Percentiles rank a stretch among this genome's conserved stretches.
phyloP scores from a whole-genome alignment of 1,284 basidiomycete species.

The Amylostereum areolatum region DNA sequence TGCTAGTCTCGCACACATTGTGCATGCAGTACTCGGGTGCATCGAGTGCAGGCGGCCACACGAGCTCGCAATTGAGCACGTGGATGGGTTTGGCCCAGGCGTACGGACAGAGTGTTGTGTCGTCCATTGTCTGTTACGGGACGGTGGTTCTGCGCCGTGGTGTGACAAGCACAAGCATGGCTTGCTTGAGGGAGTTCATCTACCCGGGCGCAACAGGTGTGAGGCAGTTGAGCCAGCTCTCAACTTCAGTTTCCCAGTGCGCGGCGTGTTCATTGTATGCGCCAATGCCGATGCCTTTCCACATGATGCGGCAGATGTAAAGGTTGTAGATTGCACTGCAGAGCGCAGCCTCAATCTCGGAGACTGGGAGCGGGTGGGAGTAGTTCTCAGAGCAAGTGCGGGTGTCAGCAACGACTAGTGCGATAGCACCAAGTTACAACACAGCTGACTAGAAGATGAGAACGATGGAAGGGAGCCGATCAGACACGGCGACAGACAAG shows the following conservation, averaged over 20 bases:
- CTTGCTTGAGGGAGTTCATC: slow-evolving; percentile 4
- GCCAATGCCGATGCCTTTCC: slow-evolving; percentile 65
- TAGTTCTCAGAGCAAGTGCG: slow-evolving; percentile 74
- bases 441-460: too few relatives aligned
- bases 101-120: slow-evolving; percentile 70
- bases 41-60: slow-evolving; percentile 72
- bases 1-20: slow-evolving; percentile 5
- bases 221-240: slow-evolving; percentile 68
- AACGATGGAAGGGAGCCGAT: too few relatives aligned
- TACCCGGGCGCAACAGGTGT: slow-evolving; percentile 3
- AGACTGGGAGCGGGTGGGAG: slow-evolving; percentile 56
- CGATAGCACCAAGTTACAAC: too few relatives aligned
- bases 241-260: slow-evolving; percentile 53
- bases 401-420: too few relatives aligned
- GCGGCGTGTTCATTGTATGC: slow-evolving; percentile 14
- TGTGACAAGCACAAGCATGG: slow-evolving; percentile 10
- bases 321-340: slow-evolving; percentile 83
- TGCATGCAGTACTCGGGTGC: slow-evolving; percentile 28
- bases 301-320: slow-evolving; percentile 80
- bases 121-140: slow-evolving; percentile 38
- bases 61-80: slow-evolving; percentile 69
- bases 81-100: slow-evolving; percentile 70
- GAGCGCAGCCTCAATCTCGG: slow-evolving; percentile 67
- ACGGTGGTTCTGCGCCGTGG: neutral
- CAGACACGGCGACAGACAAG: too few relatives aligned